Base-by-base conservation (phyloP, 2,329 filamentous ascomycete species). In the Colletotrichum kahawae region DNA sequence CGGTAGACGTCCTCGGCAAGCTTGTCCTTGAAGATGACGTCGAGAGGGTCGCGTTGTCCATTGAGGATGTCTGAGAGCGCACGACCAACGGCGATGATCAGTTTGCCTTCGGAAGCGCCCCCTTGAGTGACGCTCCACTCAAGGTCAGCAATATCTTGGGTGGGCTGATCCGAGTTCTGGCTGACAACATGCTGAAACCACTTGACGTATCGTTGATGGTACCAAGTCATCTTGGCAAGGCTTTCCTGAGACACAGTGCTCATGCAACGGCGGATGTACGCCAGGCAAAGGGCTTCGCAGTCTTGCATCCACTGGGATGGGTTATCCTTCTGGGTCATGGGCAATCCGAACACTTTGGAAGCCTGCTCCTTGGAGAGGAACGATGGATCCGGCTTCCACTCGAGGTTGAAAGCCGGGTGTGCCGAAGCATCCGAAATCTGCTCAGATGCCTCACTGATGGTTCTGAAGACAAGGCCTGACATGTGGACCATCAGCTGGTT, bases 21-120 rank as follows among this genome's bases (percentile, higher is more conserved):
- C 63, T 79, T 79, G 43, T 78, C 76, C 34, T 78, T 71, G 76
- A 82, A 81, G 3, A 82, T 79, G 21, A 82, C 76, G 33, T 80
- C 78, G 7, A 83, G 75, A 5, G 81, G 80, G 64, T 82, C 80
- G 34, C 79, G 73, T 9, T 76, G 67, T 12, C 78, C 79, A n/a
- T 74, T 59, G 16, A 83, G 73, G 21, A 83, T 82, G 24, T 70
- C 54, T 9, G 75, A 38, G 62, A 83, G 75, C 18, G 71, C 76
- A 16, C 70, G 71, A 29, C 78, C 78, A 24, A 79, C 78, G 9
- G 78, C 78, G 7, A 75, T 76, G 27, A 79, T 76, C 4, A 79
- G 69, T 12, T 70, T 79, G 2, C 78, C 79, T 51, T 79, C 78
- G 4, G 76, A 60, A 2, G 77, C 76, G 8, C 66, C 75, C n/a